These are phyloP conservation scores for Halenospora varia DNA, from an alignment of 495 filamentous ascomycete species.

Conservation along the genomic window DNA sequence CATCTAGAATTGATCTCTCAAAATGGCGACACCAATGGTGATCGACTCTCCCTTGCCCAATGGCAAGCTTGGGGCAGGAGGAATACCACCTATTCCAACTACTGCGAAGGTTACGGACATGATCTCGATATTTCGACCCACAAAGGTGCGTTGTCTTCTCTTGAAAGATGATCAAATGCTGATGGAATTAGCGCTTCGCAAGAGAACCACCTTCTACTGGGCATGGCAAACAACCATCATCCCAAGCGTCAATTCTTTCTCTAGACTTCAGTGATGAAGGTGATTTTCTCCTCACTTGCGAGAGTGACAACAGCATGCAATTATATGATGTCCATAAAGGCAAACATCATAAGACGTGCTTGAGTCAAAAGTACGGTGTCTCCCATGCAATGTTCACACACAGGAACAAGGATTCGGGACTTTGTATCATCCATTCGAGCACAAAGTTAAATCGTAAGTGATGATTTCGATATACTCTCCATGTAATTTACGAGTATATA, in stretches of 20 bases:
- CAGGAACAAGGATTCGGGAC: background rate
- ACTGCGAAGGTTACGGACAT: conserved; percentile 43
- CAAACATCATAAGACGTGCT: conserved; percentile 75
- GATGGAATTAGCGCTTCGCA: conserved; percentile 6
- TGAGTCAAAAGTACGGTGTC: conserved; percentile 91
- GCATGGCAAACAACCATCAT: conserved; percentile 13
- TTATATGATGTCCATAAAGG: conserved; percentile 91
- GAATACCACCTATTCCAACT: conserved; percentile 30
- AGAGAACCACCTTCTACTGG: conserved; percentile 3
- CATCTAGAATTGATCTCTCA: background rate
- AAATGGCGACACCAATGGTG: conserved; percentile 52
- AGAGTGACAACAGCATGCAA: conserved; percentile 90
- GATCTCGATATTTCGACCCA: conserved; percentile 43
- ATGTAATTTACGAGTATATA: conserved; percentile 27
- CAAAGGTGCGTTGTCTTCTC: conserved; percentile 37
- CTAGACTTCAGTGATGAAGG: conserved; percentile 96
- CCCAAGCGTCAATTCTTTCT: conserved; percentile 49
- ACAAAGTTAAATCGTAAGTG: conserved; percentile 80
- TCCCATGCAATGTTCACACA: conserved; percentile 76
- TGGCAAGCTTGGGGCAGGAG: conserved; percentile 11
- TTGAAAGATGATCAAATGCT: background rate
- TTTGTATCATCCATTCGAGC: conserved; percentile 85
- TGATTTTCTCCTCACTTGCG: conserved; percentile 80
- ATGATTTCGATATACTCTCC: background rate
- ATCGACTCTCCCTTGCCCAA: conserved; percentile 36